Conservation (phyloP, 306 rosid genomes). For the Psophocarpus tetragonolobus region DNA sequence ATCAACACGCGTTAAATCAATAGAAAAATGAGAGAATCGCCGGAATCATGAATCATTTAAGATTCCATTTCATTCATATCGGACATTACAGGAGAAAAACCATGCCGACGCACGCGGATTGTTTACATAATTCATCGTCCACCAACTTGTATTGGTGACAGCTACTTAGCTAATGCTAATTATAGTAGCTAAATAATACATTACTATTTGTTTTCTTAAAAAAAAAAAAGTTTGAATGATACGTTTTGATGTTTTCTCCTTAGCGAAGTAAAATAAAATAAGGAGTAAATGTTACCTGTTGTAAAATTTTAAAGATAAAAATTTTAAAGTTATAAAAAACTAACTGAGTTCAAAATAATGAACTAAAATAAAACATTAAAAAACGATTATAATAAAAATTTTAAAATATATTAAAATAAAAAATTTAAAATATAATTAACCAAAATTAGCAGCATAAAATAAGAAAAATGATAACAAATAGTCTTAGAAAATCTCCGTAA, state of each 20-base stretch:
- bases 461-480: not conserved
- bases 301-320: no score
- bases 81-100: conserved; percentile 11
- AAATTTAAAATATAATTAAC: no score
- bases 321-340: no score
- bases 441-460: no score
- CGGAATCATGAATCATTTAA: not conserved
- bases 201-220: not conserved
- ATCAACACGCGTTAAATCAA: conserved; percentile 25
- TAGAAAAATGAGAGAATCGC: not conserved
- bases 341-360: no score
- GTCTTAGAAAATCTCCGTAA: no score
- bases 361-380: no score
- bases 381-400: no score
- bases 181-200: not conserved
- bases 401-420: no score
- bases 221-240: not conserved
- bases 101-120: conserved; percentile 26
- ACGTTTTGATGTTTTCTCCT: not conserved
- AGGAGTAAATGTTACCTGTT: no score
- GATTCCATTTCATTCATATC: conserved; percentile 11
- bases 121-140: not conserved
- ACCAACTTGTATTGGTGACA: conserved; percentile 5
- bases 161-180: not conserved
- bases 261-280: not conserved